These are phyloP conservation scores for Pezicula radicicola DNA, from an alignment of 2,329 filamentous ascomycete genomes.

Conservation along the genomic window DNA sequence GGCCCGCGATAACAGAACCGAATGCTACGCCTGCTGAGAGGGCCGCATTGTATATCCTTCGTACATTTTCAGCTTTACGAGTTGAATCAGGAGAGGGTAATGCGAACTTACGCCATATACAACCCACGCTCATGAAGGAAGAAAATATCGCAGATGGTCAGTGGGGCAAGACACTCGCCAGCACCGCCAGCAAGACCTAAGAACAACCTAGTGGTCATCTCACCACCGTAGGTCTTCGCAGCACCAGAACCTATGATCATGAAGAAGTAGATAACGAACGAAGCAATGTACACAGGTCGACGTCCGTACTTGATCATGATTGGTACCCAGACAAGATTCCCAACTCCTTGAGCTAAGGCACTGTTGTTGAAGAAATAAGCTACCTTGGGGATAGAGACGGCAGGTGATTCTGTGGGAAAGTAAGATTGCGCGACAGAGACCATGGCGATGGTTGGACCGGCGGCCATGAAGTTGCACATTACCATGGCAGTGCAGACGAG, in stretches of 20 bases:
- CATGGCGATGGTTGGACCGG: constrained; percentile 18
- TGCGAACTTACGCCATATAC: constrained; percentile 27
- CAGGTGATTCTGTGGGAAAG: constrained; percentile 12
- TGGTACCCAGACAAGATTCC: constrained; percentile 19
- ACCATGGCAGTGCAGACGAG: constrained; percentile 17
- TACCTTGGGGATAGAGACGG: constrained; percentile 11
- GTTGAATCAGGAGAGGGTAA: not conserved
- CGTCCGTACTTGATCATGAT: constrained; percentile 20
- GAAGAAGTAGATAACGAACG: constrained; percentile 12
- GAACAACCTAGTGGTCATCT: constrained; percentile 13
- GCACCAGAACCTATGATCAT: constrained; percentile 8
- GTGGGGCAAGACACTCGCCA: constrained; percentile 53
- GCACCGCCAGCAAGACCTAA: constrained; percentile 29
- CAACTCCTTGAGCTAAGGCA: constrained; percentile 13
- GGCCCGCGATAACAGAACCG: constrained; percentile 45
- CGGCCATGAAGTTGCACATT: constrained; percentile 19
- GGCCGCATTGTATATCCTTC: constrained; percentile 12
- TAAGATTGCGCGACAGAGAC: constrained; percentile 12
- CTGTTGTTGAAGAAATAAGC: constrained; percentile 20
- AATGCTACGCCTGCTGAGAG: constrained; percentile 44
- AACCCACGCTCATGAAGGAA: constrained; percentile 58
- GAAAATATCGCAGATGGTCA: constrained; percentile 57
- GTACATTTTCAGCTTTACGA: not conserved
- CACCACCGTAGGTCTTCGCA: constrained; percentile 14
- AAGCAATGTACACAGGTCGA: constrained; percentile 14